Conservation (phyloP, 2,329 filamentous ascomycete genomes). For the Nemania serpens region DNA sequence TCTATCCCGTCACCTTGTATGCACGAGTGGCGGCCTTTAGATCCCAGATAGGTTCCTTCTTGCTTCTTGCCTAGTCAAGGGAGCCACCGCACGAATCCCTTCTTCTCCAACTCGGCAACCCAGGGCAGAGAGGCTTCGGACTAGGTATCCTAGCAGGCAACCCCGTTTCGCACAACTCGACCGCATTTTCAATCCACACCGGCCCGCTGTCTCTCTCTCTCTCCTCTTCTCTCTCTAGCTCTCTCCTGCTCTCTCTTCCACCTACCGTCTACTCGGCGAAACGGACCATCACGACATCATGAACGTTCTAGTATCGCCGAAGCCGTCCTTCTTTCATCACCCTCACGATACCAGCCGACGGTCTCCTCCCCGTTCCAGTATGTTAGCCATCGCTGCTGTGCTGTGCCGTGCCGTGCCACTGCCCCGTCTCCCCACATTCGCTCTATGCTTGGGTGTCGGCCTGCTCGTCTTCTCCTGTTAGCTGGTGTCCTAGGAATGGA, state of each 20-base stretch:
- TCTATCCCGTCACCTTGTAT: conserved; percentile 19
- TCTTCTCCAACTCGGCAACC: conserved; percentile 1
- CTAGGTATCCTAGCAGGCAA: conserved; percentile 8
- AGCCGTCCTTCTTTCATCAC: conserved; percentile 63
- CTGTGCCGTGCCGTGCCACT: neutral
- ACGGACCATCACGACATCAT: conserved; percentile 47
- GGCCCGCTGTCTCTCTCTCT: conserved; percentile 1
- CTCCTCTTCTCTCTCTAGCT: neutral
- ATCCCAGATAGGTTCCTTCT: neutral
- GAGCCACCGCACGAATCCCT: conserved; percentile 17
- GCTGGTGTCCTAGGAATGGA: neutral
- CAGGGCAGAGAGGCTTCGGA: conserved; percentile 11
- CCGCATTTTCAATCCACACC: conserved; percentile 19
- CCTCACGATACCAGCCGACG: conserved; percentile 61
- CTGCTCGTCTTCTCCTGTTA: neutral
- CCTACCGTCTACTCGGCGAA: neutral
- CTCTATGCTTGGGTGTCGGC: neutral
- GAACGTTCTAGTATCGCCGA: conserved; percentile 66
- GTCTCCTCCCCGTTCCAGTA: conserved; percentile 61
- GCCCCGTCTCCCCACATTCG: neutral
- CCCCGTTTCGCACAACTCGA: conserved; percentile 27
- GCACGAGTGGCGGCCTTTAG: conserved; percentile 20
- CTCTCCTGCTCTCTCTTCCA: neutral
- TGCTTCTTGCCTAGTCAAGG: conserved; percentile 16
- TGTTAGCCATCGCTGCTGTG: conserved; percentile 38